These are phyloP conservation scores for Astragalus glycyphyllos DNA, from an alignment of 306 rosid species.

Conservation along the genomic window DNA sequence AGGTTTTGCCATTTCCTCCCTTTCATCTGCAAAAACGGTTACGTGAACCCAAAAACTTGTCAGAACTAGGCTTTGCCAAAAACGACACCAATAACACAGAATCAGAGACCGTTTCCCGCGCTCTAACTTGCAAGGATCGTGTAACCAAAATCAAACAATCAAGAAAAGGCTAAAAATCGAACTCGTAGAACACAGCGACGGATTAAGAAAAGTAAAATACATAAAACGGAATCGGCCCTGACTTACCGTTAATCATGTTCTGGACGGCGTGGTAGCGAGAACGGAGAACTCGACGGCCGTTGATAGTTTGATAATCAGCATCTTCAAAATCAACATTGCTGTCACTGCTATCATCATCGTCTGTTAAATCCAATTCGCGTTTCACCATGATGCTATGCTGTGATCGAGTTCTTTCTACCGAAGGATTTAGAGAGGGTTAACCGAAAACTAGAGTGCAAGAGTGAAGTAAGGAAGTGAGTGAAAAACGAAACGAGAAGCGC, in stretches of 20 bases:
- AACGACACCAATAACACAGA: slow-evolving; percentile 6
- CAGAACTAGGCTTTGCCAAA: too few relatives aligned
- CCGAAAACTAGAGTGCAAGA: background rate
- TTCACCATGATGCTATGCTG: slow-evolving; percentile 15
- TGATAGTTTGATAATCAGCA: slow-evolving; percentile 19
- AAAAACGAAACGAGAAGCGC: slow-evolving; percentile 6
- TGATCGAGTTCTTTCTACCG: background rate
- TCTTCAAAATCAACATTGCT: background rate
- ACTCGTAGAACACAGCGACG: background rate
- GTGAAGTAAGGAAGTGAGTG: background rate
- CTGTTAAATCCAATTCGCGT: slow-evolving; percentile 6
- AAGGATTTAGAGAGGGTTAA: background rate
- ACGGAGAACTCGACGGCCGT: slow-evolving; percentile 44
- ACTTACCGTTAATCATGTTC: slow-evolving; percentile 41
- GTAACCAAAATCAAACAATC: background rate
- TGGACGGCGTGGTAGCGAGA: slow-evolving; percentile 45
- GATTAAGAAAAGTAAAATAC: background rate
- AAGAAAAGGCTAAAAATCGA: background rate
- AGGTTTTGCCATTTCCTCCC: slow-evolving; percentile 44
- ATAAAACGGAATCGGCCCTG: background rate
- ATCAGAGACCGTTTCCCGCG: background rate
- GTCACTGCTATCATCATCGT: background rate
- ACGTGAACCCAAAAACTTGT: background rate
- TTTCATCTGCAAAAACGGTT: slow-evolving; percentile 43
- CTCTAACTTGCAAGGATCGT: background rate